Percentiles rank a stretch among this genome's conserved stretches.
phyloP scores from a whole-genome alignment of 2,329 filamentous ascomycete species.

The Botrytis aclada region DNA sequence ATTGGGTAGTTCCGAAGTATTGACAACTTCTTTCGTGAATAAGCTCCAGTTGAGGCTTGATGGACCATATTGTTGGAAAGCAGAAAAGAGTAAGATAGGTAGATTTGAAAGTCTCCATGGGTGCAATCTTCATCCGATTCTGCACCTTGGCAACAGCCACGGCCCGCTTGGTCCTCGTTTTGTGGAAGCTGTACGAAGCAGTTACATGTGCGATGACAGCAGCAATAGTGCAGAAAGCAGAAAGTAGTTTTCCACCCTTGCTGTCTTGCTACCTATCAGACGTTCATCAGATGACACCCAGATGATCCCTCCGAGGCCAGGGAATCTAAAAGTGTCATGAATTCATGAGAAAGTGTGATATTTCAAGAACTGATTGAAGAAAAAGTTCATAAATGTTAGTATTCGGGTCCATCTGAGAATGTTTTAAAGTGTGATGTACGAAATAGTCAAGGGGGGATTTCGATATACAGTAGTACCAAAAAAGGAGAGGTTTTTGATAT shows the following conservation, averaged over 20 bases:
- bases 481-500: background rate
- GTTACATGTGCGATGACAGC: conserved; percentile 16
- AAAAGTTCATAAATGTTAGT: background rate
- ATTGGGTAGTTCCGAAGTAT: conserved; percentile 20
- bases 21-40: conserved; percentile 5
- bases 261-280: conserved; percentile 15
- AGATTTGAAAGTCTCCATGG: conserved; percentile 16
- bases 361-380: background rate
- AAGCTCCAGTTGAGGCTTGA: conserved; percentile 12
- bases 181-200: conserved; percentile 15
- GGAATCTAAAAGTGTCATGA: background rate
- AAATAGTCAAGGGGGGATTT: background rate
- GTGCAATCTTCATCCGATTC: conserved; percentile 21
- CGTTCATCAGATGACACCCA: conserved; percentile 15
- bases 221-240: conserved; percentile 11
- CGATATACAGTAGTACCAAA: background rate
- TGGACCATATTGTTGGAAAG: conserved; percentile 15
- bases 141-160: conserved; percentile 19
- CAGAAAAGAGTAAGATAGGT: conserved; percentile 4
- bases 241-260: conserved; percentile 1
- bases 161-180: conserved; percentile 20
- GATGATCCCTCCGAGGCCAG: conserved; percentile 10
- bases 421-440: conserved; percentile 1
- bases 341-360: background rate
- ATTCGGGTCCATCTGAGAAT: conserved; percentile 6